These are phyloP conservation scores for Hypoxylon perforatum DNA, from an alignment of 495 filamentous ascomycete species.

Conservation along the genomic window DNA sequence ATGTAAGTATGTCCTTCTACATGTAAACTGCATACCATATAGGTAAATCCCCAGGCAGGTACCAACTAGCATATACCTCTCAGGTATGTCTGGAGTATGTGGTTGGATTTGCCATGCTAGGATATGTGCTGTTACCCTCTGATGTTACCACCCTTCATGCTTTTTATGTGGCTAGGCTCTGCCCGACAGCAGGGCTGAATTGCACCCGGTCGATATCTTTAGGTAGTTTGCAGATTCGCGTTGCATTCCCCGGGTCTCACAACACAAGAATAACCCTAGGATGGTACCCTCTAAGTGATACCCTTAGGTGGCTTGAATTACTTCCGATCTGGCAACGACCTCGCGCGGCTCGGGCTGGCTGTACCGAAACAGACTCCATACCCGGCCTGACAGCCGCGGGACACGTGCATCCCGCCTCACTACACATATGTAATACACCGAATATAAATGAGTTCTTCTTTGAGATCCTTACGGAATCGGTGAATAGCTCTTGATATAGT, in stretches of 20 bases:
- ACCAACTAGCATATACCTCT: neutral
- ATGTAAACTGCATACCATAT: too few species aligned
- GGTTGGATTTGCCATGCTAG: slow-evolving; percentile 12
- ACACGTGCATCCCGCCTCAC: neutral
- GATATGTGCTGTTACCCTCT: slow-evolving; percentile 26
- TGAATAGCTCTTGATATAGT: neutral
- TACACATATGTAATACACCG: too few species aligned
- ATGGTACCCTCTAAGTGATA: slow-evolving; percentile 23
- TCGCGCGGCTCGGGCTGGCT: slow-evolving; percentile 9
- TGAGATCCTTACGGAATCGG: too few species aligned
- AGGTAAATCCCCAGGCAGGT: neutral
- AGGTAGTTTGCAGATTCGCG: slow-evolving; percentile 24
- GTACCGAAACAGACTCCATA: slow-evolving; percentile 8
- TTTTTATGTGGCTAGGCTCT: slow-evolving; percentile 20
- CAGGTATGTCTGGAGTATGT: neutral
- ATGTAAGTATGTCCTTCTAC: too few species aligned
- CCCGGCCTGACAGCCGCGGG: neutral
- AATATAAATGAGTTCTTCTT: neutral
- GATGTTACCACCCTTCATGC: neutral
- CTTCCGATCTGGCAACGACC: slow-evolving; percentile 17
- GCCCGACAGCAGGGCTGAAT: slow-evolving; percentile 26
- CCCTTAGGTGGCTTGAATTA: slow-evolving; percentile 30
- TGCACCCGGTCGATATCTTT: slow-evolving; percentile 15
- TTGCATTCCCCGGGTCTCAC: slow-evolving; percentile 20
- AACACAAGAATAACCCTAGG: neutral